phyloP scores from a whole-genome alignment of 2,329 filamentous ascomycete genomes.

The Ceratocystis eucalypticola region DNA sequence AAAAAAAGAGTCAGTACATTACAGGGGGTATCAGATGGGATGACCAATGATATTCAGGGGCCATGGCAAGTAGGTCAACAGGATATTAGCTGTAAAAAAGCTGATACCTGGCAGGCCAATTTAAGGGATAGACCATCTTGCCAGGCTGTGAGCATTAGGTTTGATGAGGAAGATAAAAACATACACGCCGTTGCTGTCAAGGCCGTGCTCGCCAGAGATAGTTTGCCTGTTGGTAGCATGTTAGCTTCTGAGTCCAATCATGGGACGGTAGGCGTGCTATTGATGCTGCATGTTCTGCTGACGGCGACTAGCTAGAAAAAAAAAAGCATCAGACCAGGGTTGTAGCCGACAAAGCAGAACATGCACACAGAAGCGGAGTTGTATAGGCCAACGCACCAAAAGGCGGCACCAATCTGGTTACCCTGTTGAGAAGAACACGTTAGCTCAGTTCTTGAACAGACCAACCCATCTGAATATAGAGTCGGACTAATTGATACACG shows the following conservation, averaged over 20 bases:
- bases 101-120: neutral
- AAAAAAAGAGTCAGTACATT: neutral
- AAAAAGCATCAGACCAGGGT: neutral
- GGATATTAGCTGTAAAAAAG: neutral
- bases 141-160: neutral
- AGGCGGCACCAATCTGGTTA: constrained; percentile 99
- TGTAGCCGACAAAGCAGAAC: neutral
- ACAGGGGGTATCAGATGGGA: neutral
- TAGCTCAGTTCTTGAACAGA: constrained; percentile 23
- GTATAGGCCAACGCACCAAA: constrained; percentile 54
- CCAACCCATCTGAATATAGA: neutral
- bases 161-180: constrained; percentile 28
- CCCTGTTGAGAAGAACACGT: constrained; percentile 46
- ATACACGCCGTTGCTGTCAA: constrained; percentile 93
- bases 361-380: neutral
- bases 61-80: neutral
- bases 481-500: constrained; percentile 18
- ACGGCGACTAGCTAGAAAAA: neutral
- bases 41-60: constrained; percentile 13
- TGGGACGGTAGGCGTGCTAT: neutral
- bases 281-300: neutral
- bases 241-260: constrained; percentile 26
- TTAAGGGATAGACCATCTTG: too few species aligned
- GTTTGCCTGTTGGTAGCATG: constrained; percentile 45
- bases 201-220: constrained; percentile 84